phyloP scores from a whole-genome alignment of 306 rosid genomes.

The Dryas alaskensis region DNA sequence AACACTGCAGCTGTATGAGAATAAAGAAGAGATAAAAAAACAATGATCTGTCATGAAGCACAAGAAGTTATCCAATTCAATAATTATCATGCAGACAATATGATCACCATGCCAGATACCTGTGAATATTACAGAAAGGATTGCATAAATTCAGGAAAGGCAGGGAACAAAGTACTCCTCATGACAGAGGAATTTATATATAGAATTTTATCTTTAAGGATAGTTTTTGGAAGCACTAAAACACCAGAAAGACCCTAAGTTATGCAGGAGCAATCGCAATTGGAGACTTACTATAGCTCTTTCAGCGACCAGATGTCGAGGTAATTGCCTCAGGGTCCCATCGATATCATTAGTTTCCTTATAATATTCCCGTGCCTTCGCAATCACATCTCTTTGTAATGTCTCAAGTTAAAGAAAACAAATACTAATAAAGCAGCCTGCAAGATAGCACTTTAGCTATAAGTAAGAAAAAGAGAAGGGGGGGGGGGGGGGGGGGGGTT shows the following conservation, averaged over 20 bases:
- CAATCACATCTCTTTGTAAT: conserved; percentile 60
- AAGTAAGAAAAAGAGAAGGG: neutral
- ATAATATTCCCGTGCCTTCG: conserved; percentile 76
- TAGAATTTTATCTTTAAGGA: neutral
- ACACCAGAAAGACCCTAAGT: conserved; percentile 2
- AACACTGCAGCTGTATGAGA: conserved; percentile 69
- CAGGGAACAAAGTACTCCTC: conserved; percentile 10
- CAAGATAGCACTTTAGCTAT: conserved; percentile 22
- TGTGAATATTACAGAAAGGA: neutral
- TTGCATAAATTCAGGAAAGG: neutral
- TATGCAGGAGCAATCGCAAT: conserved; percentile 26
- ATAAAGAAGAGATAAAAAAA: conserved; percentile 6
- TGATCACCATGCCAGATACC: neutral
- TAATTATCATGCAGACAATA: conserved; percentile 1
- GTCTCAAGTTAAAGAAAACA: conserved; percentile 48
- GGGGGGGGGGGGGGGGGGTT: too few relatives aligned
- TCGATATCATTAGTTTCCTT: conserved; percentile 68
- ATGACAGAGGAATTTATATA: conserved; percentile 2
- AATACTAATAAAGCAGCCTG: conserved; percentile 20
- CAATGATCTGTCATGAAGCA: neutral
- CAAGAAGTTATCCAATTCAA: conserved; percentile 4
- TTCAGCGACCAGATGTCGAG: conserved; percentile 82
- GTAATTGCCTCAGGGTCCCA: conserved; percentile 88
- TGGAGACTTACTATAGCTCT: conserved; percentile 73
- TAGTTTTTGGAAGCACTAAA: conserved; percentile 23